Evolutionary conservation across 2,329 filamentous ascomycete species (phyloP).

Genomic region (Cadophora sp.): DNA sequence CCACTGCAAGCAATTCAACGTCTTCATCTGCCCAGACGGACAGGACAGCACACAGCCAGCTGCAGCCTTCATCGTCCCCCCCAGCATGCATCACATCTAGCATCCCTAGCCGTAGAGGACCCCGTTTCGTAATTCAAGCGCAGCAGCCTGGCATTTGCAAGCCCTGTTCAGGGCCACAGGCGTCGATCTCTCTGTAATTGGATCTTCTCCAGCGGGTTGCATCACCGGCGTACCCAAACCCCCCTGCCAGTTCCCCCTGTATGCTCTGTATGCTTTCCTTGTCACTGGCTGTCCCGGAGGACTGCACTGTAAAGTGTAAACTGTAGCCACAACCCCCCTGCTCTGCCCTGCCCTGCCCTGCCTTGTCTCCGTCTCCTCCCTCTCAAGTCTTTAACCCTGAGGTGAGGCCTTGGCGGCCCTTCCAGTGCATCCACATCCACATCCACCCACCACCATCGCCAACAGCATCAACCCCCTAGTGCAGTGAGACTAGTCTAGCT

Average conservation of each 20-base stretch:
- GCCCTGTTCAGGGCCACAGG: conserved; percentile 24
- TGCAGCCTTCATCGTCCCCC: not conserved
- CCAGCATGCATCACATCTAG: not conserved
- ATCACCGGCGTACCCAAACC: conserved; percentile 17
- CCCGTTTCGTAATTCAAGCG: conserved; percentile 20
- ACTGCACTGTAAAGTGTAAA: too few species aligned
- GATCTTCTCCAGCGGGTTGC: conserved; percentile 21
- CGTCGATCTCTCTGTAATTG: conserved; percentile 37
- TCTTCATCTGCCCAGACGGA: not conserved
- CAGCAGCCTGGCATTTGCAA: conserved; percentile 19
- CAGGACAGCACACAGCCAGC: not conserved
- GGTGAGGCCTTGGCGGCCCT: too few species aligned
- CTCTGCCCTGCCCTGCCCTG: not conserved
- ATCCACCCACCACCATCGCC: too few species aligned
- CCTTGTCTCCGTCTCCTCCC: not conserved
- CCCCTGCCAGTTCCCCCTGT: conserved; percentile 16
- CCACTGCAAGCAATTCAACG: too few species aligned
- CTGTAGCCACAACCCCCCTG: not conserved
- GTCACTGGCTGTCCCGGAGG: conserved; percentile 13
- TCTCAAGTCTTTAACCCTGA: too few species aligned
- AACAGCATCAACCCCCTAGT: too few species aligned
- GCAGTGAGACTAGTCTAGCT: not conserved
- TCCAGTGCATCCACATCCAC: not conserved
- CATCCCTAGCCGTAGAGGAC: conserved; percentile 14
- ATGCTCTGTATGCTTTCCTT: not conserved